Base-by-base conservation (phyloP, 2,329 filamentous ascomycete species). In the Colletotrichum sublineola region DNA sequence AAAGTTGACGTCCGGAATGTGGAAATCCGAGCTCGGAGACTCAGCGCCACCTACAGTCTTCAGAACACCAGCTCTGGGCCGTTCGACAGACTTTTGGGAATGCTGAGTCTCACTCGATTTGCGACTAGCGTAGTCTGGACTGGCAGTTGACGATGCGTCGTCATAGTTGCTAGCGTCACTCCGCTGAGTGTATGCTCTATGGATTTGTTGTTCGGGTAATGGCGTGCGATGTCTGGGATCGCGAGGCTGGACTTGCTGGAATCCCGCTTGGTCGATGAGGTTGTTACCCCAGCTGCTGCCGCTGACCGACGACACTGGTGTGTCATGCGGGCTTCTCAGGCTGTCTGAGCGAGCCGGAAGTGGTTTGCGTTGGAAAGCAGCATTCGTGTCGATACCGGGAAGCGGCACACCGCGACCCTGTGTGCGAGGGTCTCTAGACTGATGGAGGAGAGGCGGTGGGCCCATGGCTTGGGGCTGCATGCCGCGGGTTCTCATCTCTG, bases 1-100 rank as follows among this genome's bases (percentile, higher is more conserved):
- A 82, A 98, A 98, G 80, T 98, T 92, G 74, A 97, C 89, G 5
- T 87, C 83, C 1, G 94, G 94, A 73, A 97, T 90, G 68, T 90
- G 86, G 33, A 88, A 85, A 53, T 68, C 71, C 52, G 74, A 71
- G 68, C 53, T 64, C 46, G 77, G 77, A 9, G 77, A 77, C 1
- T 84, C 82, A 4, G 78, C 77, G n/a, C 85, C 85, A 5, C 94
- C 95, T 14, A 95, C 91, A 1, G 93, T 94, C 79, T 92, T 95
- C 79, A 96, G 85, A 8, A 95, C 91, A 61, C 95, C 95, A 74
- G 93, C 92, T 74, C 96, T 89, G 20, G 93, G 93, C 71, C 88
- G 89, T 68, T 94, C 91, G 11, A 88, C 81, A 0, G 88, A 87
- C 71, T 86, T 80, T 74, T 84, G 81, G 40, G 70, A 72, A 29